Evolutionary conservation across 306 rosid species (phyloP).

Genomic region (Quercus variabilis): DNA sequence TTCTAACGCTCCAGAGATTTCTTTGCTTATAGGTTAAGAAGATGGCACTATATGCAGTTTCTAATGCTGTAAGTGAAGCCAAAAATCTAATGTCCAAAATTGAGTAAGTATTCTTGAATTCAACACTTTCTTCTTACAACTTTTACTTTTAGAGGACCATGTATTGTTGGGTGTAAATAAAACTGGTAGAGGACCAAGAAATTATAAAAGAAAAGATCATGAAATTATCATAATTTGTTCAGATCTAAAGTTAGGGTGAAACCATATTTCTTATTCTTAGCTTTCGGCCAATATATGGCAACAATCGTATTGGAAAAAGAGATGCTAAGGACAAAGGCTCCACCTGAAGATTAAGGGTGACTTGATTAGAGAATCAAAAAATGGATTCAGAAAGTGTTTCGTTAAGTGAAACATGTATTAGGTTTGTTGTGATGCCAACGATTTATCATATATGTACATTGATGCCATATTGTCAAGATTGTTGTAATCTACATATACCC

Average conservation of each 20-base stretch:
- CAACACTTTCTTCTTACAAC: background rate
- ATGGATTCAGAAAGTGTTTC: background rate
- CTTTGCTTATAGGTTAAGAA: slow-evolving; percentile 45
- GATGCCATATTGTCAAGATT: background rate
- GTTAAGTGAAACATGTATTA: background rate
- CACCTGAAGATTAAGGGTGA: background rate
- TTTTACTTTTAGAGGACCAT: background rate
- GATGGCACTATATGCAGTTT: slow-evolving; percentile 59
- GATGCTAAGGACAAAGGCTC: background rate
- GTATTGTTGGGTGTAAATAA: background rate
- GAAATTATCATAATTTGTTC: background rate
- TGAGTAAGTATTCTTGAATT: slow-evolving; percentile 23
- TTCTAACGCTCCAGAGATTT: slow-evolving; percentile 19
- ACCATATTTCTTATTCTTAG: background rate
- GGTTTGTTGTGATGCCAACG: background rate
- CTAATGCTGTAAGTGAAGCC: slow-evolving; percentile 43
- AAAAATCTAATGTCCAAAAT: slow-evolving; percentile 27
- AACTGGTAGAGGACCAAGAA: background rate
- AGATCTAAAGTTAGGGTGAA: background rate
- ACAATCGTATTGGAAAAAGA: background rate
- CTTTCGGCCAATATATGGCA: background rate
- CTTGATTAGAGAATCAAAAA: background rate
- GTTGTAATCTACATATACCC: background rate
- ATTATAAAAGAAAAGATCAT: background rate
- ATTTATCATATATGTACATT: background rate